Conservation (phyloP, 148 eudicot species). For the Heliamphora exappendiculata region DNA sequence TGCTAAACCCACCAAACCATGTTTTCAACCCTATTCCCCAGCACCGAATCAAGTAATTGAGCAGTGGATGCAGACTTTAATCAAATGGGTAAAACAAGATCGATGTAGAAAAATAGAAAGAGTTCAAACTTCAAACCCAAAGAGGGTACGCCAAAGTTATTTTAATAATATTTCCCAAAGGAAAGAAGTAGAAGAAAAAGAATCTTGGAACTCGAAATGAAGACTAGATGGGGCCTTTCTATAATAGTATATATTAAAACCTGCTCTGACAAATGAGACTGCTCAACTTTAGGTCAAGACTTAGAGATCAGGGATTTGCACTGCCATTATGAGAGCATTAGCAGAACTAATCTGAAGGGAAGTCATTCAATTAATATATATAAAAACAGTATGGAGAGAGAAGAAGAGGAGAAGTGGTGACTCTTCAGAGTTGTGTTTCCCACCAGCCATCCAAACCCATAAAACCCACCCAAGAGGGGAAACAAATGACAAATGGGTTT, state of each 20-base stretch:
- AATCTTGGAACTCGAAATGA: slow-evolving; percentile 1
- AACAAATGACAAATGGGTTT: not conserved
- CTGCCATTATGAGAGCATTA: not conserved
- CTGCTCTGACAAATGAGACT: not conserved
- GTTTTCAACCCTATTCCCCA: slow-evolving; percentile 13
- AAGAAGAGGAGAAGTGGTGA: not conserved
- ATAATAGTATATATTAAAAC: not conserved
- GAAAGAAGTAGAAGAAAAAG: not conserved
- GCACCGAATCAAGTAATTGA: not conserved
- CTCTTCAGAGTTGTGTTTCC: slow-evolving; percentile 30
- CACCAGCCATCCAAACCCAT: slow-evolving; percentile 24
- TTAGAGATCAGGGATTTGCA: not conserved
- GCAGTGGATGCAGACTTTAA: not conserved
- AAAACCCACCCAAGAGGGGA: slow-evolving; percentile 7
- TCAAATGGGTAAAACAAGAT: not conserved
- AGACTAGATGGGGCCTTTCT: not conserved
- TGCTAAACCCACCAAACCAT: slow-evolving; percentile 20
- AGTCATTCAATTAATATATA: not conserved
- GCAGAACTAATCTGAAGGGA: not conserved
- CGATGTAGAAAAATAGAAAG: too few species aligned
- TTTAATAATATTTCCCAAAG: not conserved
- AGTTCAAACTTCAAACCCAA: not conserved
- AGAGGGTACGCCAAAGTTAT: not conserved
- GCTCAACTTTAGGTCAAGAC: not conserved
- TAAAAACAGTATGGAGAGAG: not conserved